Base-by-base conservation (phyloP, 2,329 filamentous ascomycete species). In the Penicillium sp. region DNA sequence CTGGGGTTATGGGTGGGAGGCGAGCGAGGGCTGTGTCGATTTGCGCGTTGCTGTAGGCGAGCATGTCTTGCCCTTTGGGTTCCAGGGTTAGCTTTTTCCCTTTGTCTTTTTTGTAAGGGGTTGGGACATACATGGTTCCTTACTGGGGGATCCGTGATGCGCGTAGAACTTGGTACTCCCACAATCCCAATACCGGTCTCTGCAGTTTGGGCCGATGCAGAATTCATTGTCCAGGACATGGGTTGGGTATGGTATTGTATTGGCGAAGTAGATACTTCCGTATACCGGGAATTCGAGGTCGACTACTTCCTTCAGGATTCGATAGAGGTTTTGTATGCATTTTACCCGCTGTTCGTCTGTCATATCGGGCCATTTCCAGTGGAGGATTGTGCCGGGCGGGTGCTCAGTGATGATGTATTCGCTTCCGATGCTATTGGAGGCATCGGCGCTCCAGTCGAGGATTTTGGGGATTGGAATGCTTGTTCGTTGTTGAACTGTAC, bases 381-480 rank as follows among this genome's bases (percentile, higher is more conserved):
- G 60, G 46, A 70, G 40, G 28, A 58, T 54, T 40, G 69, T 57
- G 24, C 67, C 68, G 10, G 44, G 39, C 1, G 61, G 62, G 54
- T 70, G 59, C 49, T 69, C 63, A 58, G 69, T 63, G 46, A 72
- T 67, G 23, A 71, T 70, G 41, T 70, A 71, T 52, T 71, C 67
- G 8, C 57, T 59, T 4, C 66, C 61, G 35, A 69, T 59, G 7
- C 58, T 47, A 56, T 66, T 70, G 20, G 50, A 52, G 8, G 54
- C 42, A 46, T 61, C 28, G 41, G 58, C 57, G 24, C 38, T 58
- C 62, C 56, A 65, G 20, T 52, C 58, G 3, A 61, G 29, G n/a
- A 32, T 32, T 16, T 18, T 32, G 2, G 29, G 29, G n/a, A 16
- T 16, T 14, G n/a, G 29, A n/a, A 32, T 32, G 5, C 8, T 18